Evolutionary conservation across 306 rosid species (phyloP).

Genomic region (Cucumis cinereus): DNA sequence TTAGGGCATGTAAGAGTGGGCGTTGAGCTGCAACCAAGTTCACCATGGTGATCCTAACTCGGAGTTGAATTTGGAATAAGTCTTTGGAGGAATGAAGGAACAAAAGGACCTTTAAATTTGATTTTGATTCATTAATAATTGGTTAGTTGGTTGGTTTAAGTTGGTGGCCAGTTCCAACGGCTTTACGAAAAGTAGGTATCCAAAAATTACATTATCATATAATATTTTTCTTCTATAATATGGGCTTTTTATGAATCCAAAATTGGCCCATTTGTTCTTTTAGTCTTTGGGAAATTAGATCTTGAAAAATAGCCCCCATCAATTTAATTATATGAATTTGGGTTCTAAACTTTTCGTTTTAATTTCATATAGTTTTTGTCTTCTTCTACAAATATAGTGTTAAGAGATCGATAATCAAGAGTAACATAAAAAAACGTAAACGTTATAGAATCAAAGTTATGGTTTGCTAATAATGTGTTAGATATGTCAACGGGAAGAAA

Average conservation of each 20-base stretch:
- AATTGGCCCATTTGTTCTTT: background rate
- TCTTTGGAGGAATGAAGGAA: background rate
- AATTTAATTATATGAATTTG: too few relatives aligned
- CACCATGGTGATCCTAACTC: slow-evolving; percentile 32
- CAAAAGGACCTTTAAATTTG: background rate
- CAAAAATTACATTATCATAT: background rate
- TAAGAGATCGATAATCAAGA: too few relatives aligned
- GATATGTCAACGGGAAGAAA: too few relatives aligned
- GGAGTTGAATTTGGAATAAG: background rate
- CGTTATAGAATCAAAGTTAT: too few relatives aligned
- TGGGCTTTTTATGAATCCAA: background rate
- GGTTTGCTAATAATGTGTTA: too few relatives aligned
- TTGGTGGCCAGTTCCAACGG: background rate
- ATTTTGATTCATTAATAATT: background rate
- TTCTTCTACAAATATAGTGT: too few relatives aligned
- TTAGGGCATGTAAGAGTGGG: slow-evolving; percentile 48
- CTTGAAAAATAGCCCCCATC: too few relatives aligned
- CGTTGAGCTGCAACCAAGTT: slow-evolving; percentile 60
- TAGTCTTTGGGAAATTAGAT: too few relatives aligned
- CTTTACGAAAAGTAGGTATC: background rate
- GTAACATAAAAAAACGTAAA: too few relatives aligned
- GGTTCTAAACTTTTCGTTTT: too few relatives aligned
- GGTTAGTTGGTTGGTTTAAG: background rate
- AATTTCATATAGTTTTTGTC: too few relatives aligned
- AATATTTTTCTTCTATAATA: background rate